These are phyloP conservation scores for Pelagophyceae sp. DNA, from an alignment of 352 stramenopile genomes.

Conservation along the genomic window DNA sequence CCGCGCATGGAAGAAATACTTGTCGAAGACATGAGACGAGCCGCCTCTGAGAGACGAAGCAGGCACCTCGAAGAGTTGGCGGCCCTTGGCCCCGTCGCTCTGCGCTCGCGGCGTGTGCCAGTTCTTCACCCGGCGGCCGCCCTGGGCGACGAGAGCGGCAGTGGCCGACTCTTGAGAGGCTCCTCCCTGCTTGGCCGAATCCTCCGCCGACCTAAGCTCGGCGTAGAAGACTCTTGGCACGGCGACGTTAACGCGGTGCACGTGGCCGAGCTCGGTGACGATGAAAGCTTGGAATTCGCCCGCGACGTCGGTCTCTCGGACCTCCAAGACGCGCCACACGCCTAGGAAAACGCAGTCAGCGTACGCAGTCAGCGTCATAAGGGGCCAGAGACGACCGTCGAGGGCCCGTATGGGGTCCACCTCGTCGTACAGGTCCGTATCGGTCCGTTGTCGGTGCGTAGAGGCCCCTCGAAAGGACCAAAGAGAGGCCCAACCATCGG, in stretches of 20 bases:
- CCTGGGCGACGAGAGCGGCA: neutral
- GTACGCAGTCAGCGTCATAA: too few species aligned
- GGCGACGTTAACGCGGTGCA: slow-evolving; percentile 39
- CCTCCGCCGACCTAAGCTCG: neutral
- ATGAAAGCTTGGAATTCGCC: slow-evolving; percentile 18
- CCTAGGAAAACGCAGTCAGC: too few species aligned
- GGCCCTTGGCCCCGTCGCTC: slow-evolving; percentile 44
- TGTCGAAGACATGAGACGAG: too few species aligned
- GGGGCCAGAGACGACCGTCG: too few species aligned
- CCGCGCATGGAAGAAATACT: too few species aligned
- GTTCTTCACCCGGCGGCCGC: slow-evolving; percentile 14
- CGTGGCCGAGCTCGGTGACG: slow-evolving; percentile 50
- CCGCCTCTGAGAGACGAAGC: too few species aligned
- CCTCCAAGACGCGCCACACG: slow-evolving; percentile 74
- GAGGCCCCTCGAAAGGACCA: too few species aligned
- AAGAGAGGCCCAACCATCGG: too few species aligned
- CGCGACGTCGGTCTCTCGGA: slow-evolving; percentile 50
- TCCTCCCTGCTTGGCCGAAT: neutral
- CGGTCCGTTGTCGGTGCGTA: too few species aligned
- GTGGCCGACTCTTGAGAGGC: neutral
- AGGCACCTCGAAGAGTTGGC: slow-evolving; percentile 66
- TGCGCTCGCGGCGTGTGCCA: slow-evolving; percentile 35
- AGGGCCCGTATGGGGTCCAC: too few species aligned
- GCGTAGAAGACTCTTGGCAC: slow-evolving; percentile 16
- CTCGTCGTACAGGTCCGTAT: too few species aligned